phyloP scores from a whole-genome alignment of 2,329 filamentous ascomycete genomes.

The Cercospora sesami region DNA sequence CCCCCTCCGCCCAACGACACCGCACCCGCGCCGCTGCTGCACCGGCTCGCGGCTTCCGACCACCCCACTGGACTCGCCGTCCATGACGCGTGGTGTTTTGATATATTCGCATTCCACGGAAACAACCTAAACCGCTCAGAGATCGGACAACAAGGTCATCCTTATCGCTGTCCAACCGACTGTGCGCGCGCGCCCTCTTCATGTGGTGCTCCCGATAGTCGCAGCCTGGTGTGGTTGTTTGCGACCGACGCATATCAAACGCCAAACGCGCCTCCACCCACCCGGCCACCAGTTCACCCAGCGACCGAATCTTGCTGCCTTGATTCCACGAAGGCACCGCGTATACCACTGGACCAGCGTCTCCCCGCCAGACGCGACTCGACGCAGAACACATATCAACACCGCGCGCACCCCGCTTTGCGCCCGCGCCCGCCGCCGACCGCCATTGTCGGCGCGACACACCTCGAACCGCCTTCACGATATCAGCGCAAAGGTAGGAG shows the following conservation, averaged over 20 bases:
- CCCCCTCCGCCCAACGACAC: neutral
- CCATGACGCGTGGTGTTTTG: conserved; percentile 19
- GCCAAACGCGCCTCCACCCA: conserved; percentile 5
- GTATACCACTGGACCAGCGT: neutral
- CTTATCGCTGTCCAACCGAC: conserved; percentile 25
- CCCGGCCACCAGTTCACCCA: conserved; percentile 4
- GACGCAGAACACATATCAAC: conserved; percentile 4
- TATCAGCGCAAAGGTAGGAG: conserved; percentile 5
- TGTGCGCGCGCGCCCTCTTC: conserved; percentile 19
- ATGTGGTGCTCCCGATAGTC: conserved; percentile 20
- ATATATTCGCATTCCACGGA: conserved; percentile 26
- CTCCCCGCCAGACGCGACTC: neutral
- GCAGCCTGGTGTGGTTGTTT: conserved; percentile 17
- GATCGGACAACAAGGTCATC: conserved; percentile 25
- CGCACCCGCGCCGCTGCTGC: conserved; percentile 5
- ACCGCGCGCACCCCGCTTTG: conserved; percentile 12
- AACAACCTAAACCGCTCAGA: conserved; percentile 22
- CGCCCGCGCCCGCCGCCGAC: conserved; percentile 10
- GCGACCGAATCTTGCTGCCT: conserved; percentile 19
- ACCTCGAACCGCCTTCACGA: neutral
- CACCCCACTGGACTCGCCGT: conserved; percentile 11
- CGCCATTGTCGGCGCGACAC: conserved; percentile 8
- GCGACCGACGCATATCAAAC: conserved; percentile 15
- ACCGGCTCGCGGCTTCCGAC: conserved; percentile 10
- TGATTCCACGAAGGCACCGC: conserved; percentile 8